phyloP scores from a whole-genome alignment of 2,329 filamentous ascomycete species.

The Scedosporium minutisporum region DNA sequence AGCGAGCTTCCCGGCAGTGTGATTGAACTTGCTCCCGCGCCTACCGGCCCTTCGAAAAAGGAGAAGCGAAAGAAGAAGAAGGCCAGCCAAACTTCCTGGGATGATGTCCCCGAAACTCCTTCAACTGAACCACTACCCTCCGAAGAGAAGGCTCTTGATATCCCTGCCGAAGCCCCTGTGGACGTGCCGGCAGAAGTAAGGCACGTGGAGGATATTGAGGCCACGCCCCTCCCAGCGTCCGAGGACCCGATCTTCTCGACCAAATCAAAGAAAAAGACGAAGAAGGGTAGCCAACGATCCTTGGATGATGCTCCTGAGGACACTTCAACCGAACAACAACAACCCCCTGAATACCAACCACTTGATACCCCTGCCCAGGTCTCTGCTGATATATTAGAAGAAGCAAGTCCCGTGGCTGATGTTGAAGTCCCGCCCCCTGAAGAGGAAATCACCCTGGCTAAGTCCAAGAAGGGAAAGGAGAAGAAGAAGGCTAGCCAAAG shows the following conservation, averaged over 20 bases:
- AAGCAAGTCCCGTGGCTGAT: not conserved
- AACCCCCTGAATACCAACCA: not conserved
- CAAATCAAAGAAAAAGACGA: slow-evolving; percentile 15
- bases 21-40: not conserved
- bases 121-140: slow-evolving; percentile 1
- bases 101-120: not conserved
- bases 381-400: not conserved
- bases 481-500: slow-evolving; percentile 13
- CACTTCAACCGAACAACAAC: slow-evolving; percentile 1
- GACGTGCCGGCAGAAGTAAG: slow-evolving; percentile 7
- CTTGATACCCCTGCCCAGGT: not conserved
- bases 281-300: not conserved
- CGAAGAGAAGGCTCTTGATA: not conserved
- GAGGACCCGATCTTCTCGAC: slow-evolving; percentile 8
- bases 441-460: not conserved
- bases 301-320: not conserved
- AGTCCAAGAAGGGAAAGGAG: slow-evolving; percentile 14
- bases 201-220: slow-evolving; percentile 2
- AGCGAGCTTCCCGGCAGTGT: not conserved
- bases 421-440: not conserved
- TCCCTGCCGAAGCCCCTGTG: slow-evolving; percentile 6
- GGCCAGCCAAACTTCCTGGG: not conserved
- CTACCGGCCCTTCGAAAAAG: slow-evolving; percentile 8
- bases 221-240: not conserved
- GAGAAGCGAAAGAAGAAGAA: slow-evolving; percentile 16